A percentile compares a stretch with the other conserved stretches of the same genome.
Evolutionary conservation across 2,329 filamentous ascomycete genomes (phyloP).

Genomic region (Talaromyces sp.): DNA sequence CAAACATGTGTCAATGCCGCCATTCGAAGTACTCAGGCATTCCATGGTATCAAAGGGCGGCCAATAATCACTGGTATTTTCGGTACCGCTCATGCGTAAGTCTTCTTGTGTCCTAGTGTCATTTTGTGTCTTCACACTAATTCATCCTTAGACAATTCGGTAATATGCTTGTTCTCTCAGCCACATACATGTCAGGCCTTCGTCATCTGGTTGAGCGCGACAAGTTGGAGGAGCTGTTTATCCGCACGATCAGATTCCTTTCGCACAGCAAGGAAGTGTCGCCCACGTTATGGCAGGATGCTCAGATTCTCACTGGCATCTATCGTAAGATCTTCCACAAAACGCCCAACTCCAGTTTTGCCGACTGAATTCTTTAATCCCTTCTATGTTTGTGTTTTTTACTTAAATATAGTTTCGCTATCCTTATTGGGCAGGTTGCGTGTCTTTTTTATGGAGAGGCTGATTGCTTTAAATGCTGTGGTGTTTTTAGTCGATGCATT

Average conservation of each 20-base stretch:
- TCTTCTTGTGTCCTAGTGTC: slow-evolving; percentile 20
- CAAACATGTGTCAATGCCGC: slow-evolving; percentile 65
- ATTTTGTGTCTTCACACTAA: slow-evolving; percentile 20
- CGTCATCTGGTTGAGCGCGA: slow-evolving; percentile 52
- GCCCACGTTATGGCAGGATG: slow-evolving; percentile 68
- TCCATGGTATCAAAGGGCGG: slow-evolving; percentile 59
- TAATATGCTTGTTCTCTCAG: slow-evolving; percentile 85
- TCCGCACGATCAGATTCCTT: slow-evolving; percentile 73
- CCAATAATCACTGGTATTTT: slow-evolving; percentile 93
- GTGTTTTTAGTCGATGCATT: neutral
- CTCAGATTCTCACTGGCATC: slow-evolving; percentile 62
- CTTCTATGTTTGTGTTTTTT: neutral
- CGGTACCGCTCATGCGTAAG: slow-evolving; percentile 93
- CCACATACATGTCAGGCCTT: slow-evolving; percentile 68
- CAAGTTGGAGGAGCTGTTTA: slow-evolving; percentile 57
- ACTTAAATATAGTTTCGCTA: neutral
- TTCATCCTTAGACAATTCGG: slow-evolving; percentile 73
- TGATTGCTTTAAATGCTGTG: neutral
- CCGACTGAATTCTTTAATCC: neutral
- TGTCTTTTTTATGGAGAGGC: neutral
- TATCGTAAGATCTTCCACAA: slow-evolving; percentile 40
- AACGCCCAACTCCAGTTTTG: slow-evolving; percentile 10
- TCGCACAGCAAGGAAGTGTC: slow-evolving; percentile 64
- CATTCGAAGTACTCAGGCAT: slow-evolving; percentile 78
- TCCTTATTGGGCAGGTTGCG: neutral